A percentile compares a stretch with the other conserved stretches of the same genome.
Conservation (phyloP, 768 basidiomycete species). For the Austroboletus festivus region DNA sequence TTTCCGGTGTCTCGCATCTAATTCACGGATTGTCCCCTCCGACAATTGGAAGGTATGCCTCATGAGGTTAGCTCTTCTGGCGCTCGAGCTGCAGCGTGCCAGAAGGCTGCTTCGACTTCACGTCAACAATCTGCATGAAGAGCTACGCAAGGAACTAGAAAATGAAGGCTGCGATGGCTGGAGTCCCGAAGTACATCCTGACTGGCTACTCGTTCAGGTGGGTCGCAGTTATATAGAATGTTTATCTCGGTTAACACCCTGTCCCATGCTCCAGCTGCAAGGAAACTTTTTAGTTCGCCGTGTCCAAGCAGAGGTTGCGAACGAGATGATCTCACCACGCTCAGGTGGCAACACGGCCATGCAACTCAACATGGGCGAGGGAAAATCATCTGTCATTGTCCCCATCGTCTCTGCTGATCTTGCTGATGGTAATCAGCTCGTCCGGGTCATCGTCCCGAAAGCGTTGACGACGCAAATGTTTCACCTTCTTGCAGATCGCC, state of each 20-base stretch:
- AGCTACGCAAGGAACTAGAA: neutral
- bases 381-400: neutral
- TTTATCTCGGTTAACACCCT: neutral
- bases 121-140: neutral
- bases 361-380: neutral
- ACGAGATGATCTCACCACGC: neutral
- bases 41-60: neutral
- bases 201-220: neutral
- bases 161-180: neutral
- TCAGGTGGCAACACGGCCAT: neutral
- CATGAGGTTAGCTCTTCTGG: neutral
- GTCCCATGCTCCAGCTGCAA: neutral
- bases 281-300: neutral
- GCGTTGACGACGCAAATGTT: slow-evolving; percentile 47
- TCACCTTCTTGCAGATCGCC: slow-evolving; percentile 37
- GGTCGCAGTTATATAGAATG: too few relatives aligned
- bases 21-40: slow-evolving; percentile 8
- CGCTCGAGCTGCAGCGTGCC: neutral
- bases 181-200: neutral
- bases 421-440: neutral
- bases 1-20: slow-evolving; percentile 27
- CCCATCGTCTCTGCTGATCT: neutral
- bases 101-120: neutral
- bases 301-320: neutral
- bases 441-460: too few relatives aligned